These are phyloP conservation scores for Barbarea vulgaris DNA, from an alignment of 345 rosid genomes.

Conservation along the genomic window DNA sequence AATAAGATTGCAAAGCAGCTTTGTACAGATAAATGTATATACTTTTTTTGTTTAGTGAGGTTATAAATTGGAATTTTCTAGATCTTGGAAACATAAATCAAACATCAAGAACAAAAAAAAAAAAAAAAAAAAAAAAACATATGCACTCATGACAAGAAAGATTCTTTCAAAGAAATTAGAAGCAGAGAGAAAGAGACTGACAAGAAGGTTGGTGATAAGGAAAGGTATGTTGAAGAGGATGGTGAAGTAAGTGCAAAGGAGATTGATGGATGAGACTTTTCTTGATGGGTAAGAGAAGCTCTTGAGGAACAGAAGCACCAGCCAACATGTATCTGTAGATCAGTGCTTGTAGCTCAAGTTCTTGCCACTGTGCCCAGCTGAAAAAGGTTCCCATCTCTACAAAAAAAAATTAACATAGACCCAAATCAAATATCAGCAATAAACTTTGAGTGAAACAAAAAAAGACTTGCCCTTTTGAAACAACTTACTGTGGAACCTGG, in stretches of 20 bases:
- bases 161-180: background rate
- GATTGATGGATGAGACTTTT: slow-evolving; percentile 48
- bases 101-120: background rate
- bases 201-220: slow-evolving; percentile 34
- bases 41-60: slow-evolving; percentile 10
- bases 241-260: slow-evolving; percentile 47
- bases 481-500: slow-evolving; percentile 56
- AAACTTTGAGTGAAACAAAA: slow-evolving; percentile 6
- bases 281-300: slow-evolving; percentile 64
- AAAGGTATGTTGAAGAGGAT: slow-evolving; percentile 36
- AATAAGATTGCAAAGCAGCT: background rate
- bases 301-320: slow-evolving; percentile 72
- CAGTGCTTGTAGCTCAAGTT: slow-evolving; percentile 89
- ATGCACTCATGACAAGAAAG: background rate
- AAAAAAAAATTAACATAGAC: background rate
- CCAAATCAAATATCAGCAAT: background rate
- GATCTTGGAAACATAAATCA: slow-evolving; percentile 37
- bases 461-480: background rate
- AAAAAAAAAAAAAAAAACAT: background rate
- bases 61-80: slow-evolving; percentile 6
- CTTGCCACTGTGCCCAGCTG: slow-evolving; percentile 85
- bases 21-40: background rate
- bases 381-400: slow-evolving; percentile 76
- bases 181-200: slow-evolving; percentile 14
- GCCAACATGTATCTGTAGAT: slow-evolving; percentile 78